Evolutionary conservation across 768 basidiomycete genomes (phyloP), one percentile per base, ranked within the genome.

Genomic region (Lactarius evosmus): DNA sequence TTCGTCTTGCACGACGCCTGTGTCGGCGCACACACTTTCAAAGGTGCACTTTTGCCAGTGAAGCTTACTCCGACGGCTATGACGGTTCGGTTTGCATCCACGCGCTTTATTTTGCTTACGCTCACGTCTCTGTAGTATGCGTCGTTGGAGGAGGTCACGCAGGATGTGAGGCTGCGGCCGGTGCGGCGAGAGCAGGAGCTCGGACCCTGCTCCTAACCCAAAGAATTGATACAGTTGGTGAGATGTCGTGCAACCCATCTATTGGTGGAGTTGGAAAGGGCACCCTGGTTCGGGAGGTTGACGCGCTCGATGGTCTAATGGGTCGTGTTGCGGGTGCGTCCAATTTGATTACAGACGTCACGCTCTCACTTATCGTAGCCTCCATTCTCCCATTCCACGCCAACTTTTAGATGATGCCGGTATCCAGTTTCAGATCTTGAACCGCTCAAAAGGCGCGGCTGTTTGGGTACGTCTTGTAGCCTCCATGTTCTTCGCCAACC

Each of bases 221-320:
- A 73, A 87, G 83, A 58, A 71, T 91, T 17, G 86, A 89, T 56
- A 93, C 86, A 0, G 84, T 96, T 52, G 94, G 94, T 36, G 85
- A 84, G 66, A 77, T 96, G 70, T 94, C 92, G 25, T 96, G 94
- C 70, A 96, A 96, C 73, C 94, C 94, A 2, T 93, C 91, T 1
- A 89, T 95, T 63, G 94, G 94, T 7, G 93, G 93, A 22, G 86
- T 96, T 4, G 94, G 94, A 6, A 96, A 96, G 75, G 94, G 94
- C 22, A 94, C 88, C 0, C 78, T 96, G 33, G 91, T 95, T n/a
- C 79, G 89, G 49, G 94, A 96, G 73, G 85, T 96, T 6, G 94
- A 96, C 71, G 94, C 94, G 32, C 76, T 96, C 62, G 94, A 93
- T 68, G 94, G 94, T 2, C 71, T 95, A 11, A 93, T 93, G 79